These are phyloP conservation scores for Straminergon stramineum DNA, from an alignment of 225 moss, liverwort and hornwort genomes.

Conservation along the genomic window DNA sequence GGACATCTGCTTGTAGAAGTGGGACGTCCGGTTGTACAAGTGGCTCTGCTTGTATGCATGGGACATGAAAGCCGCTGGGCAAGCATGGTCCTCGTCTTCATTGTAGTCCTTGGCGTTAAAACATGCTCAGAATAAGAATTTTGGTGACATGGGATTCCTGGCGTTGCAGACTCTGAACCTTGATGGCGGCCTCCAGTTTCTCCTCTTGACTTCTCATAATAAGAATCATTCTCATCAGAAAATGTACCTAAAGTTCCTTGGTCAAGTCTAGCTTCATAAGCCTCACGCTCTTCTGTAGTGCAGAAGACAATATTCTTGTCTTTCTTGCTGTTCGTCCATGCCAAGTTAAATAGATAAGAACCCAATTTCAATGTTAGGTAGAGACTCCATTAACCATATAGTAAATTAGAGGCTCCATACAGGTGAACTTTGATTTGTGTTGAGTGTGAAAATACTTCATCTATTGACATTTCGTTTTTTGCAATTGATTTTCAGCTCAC, in stretches of 20 bases:
- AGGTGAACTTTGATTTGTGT: background rate
- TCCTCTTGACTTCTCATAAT: constrained; percentile 10
- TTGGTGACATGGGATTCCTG: background rate
- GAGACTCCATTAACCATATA: background rate
- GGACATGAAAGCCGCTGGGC: constrained; percentile 14
- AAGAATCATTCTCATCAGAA: constrained; percentile 4
- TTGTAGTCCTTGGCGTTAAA: background rate
- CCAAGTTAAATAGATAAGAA: background rate
- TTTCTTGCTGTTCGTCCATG: constrained; percentile 36
- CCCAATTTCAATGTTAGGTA: background rate
- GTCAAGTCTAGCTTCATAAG: constrained; percentile 30
- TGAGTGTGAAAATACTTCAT: background rate
- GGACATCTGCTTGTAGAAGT: constrained; percentile 6
- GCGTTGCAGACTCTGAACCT: background rate
- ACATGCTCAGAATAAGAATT: background rate
- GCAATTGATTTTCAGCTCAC: background rate
- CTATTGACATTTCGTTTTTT: background rate
- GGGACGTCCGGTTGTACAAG: background rate
- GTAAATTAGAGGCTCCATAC: background rate
- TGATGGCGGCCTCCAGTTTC: constrained; percentile 23
- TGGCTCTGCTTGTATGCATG: constrained; percentile 2
- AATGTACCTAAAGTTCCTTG: background rate
- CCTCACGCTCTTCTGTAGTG: constrained; percentile 33
- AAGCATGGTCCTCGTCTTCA: constrained; percentile 11
- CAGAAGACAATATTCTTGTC: constrained; percentile 54